A percentile compares a stretch with the other conserved stretches of the same genome.
Conservation (phyloP, 139 green algal species). For the Limnomonas spitsbergensis region DNA sequence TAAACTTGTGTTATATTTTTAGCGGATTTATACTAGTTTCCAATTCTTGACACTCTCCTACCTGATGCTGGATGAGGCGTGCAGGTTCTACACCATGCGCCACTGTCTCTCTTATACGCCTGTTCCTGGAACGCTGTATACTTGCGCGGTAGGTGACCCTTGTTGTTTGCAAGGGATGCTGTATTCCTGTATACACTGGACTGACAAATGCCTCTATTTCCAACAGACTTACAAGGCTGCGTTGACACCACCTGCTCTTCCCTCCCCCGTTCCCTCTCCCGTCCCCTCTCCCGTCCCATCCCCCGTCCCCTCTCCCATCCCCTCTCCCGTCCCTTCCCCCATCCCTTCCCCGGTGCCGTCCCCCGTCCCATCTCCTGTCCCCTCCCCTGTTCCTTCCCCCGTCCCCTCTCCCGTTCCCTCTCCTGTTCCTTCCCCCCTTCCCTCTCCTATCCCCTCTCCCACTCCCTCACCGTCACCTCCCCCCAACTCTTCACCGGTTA, state of each 20-base stretch:
- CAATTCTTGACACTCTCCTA: no score
- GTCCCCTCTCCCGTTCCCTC: background rate
- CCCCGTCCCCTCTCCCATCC: background rate
- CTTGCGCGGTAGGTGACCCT: background rate
- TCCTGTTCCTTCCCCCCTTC: background rate
- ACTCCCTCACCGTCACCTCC: background rate
- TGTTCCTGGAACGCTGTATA: slow-evolving; percentile 1
- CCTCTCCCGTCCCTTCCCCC: background rate
- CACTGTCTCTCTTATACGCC: background rate
- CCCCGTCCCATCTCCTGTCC: background rate
- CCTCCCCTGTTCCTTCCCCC: background rate
- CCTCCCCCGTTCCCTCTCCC: background rate
- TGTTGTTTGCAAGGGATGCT: no score
- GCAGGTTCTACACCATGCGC: background rate
- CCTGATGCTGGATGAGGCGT: no score
- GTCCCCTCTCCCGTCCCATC: background rate
- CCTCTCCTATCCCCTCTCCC: background rate
- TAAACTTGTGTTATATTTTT: no score
- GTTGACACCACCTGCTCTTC: background rate
- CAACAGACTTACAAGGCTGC: background rate
- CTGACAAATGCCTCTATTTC: background rate
- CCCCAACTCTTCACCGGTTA: no score
- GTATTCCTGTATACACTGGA: no score
- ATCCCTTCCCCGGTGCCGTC: background rate
- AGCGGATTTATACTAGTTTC: no score